Percentiles rank a stretch among this genome's conserved stretches.
Conservation (phyloP, 176 grass and related monocot species). For the Ananas comosus region DNA sequence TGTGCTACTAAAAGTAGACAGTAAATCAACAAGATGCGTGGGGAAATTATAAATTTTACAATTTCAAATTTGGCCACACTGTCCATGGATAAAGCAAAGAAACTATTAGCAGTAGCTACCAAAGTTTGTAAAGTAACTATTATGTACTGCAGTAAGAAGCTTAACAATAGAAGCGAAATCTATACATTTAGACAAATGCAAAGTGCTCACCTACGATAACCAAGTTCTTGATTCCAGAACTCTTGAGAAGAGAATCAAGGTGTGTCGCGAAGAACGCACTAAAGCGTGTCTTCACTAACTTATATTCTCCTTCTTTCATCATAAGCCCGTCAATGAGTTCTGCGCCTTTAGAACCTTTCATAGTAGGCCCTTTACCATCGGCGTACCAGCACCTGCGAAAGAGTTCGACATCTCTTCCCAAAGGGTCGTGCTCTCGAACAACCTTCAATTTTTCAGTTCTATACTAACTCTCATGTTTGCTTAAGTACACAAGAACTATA, state of each 20-base stretch:
- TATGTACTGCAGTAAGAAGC: neutral
- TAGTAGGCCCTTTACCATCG: conserved; percentile 63
- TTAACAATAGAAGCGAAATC: neutral
- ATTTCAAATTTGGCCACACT: neutral
- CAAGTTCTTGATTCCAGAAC: conserved; percentile 61
- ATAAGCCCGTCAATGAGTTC: conserved; percentile 65
- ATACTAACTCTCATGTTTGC: conserved; percentile 1
- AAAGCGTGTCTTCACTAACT: conserved; percentile 91
- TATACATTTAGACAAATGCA: conserved; percentile 3
- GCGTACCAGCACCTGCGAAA: conserved; percentile 63
- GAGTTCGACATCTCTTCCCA: conserved; percentile 73
- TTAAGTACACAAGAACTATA: neutral
- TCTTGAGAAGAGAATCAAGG: conserved; percentile 72
- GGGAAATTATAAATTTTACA: neutral
- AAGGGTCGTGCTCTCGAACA: conserved; percentile 87
- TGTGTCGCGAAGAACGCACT: conserved; percentile 80
- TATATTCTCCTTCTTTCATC: conserved; percentile 80
- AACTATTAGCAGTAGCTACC: neutral
- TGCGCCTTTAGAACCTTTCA: conserved; percentile 62
- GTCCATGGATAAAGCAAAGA: neutral
- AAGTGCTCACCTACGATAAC: conserved; percentile 65
- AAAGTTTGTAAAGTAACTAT: neutral
- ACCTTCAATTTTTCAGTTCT: conserved; percentile 35
- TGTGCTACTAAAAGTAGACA: neutral
- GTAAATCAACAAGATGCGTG: neutral